phyloP scores from a whole-genome alignment of 2,329 filamentous ascomycete genomes.

The Fusarium chuoi region DNA sequence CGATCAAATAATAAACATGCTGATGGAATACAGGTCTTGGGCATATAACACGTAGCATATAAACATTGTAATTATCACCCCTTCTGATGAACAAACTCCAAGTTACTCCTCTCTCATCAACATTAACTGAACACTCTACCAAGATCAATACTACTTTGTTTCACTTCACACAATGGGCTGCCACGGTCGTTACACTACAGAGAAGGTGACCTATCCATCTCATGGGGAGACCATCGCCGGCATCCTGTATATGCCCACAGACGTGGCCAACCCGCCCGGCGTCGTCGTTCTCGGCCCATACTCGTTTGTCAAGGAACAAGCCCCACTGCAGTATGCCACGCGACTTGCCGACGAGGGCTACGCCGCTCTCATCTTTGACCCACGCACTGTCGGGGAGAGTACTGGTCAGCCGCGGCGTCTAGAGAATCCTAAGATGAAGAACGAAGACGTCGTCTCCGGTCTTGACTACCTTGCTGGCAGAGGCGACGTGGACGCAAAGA shows the following conservation, averaged over 20 bases:
- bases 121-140: not conserved
- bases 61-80: not conserved
- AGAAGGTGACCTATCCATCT: not conserved
- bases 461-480: not conserved
- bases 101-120: not conserved
- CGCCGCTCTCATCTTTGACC: not conserved
- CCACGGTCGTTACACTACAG: not conserved
- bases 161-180: not conserved
- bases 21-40: not conserved
- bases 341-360: not conserved
- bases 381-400: not conserved
- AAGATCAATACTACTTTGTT: not conserved
- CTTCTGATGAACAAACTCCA: fast-evolving
- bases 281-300: not conserved
- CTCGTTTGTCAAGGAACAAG: not conserved
- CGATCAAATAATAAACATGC: no score
- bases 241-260: not conserved
- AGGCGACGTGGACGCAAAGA: not conserved
- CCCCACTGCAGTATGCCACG: not conserved
- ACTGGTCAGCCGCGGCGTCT: not conserved
- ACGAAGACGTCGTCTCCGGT: not conserved
- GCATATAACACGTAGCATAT: not conserved
- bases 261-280: not conserved
- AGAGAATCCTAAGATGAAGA: not conserved
- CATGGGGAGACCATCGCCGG: not conserved